A percentile compares a stretch with the other conserved stretches of the same genome.
Evolutionary conservation across 164 flowering plant species (phyloP).

Genomic region (Vitis cinerea): DNA sequence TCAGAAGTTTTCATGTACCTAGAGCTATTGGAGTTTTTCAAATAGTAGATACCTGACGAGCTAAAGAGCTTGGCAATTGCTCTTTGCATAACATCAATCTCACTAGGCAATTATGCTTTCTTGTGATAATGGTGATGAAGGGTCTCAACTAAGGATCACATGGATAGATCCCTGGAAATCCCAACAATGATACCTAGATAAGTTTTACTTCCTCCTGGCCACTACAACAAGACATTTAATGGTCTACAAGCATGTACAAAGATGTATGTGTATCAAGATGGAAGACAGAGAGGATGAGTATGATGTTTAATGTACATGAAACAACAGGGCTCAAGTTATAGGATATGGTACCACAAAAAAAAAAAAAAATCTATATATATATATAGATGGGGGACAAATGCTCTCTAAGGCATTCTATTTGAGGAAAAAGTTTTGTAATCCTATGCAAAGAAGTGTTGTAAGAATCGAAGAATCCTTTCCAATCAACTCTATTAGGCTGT

Average conservation of each 20-base stretch:
- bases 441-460: no score
- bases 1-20: slow-evolving; percentile 98
- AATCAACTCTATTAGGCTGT: background rate
- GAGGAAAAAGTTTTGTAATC: background rate
- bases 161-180: slow-evolving; percentile 93
- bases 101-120: slow-evolving; percentile 79
- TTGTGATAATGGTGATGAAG: slow-evolving; percentile 75
- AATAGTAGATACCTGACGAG: slow-evolving; percentile 83
- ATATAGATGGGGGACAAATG: slow-evolving; percentile 6
- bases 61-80: slow-evolving; percentile 94
- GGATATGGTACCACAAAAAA: background rate
- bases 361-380: background rate
- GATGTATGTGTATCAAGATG: slow-evolving; percentile 68
- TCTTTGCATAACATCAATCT: slow-evolving; percentile 89
- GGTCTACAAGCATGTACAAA: slow-evolving; percentile 56
- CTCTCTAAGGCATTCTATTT: background rate
- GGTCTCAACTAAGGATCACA: slow-evolving; percentile 54
- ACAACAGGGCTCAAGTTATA: background rate
- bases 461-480: no score
- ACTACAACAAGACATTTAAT: slow-evolving; percentile 54
- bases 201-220: slow-evolving; percentile 83
- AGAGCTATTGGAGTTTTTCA: slow-evolving; percentile 89
- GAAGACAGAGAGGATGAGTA: slow-evolving; percentile 27
- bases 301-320: slow-evolving; percentile 15
- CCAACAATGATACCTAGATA: slow-evolving; percentile 82